phyloP scores from a whole-genome alignment of 495 filamentous ascomycete genomes.

The Hypomontagnella submonticulosa region DNA sequence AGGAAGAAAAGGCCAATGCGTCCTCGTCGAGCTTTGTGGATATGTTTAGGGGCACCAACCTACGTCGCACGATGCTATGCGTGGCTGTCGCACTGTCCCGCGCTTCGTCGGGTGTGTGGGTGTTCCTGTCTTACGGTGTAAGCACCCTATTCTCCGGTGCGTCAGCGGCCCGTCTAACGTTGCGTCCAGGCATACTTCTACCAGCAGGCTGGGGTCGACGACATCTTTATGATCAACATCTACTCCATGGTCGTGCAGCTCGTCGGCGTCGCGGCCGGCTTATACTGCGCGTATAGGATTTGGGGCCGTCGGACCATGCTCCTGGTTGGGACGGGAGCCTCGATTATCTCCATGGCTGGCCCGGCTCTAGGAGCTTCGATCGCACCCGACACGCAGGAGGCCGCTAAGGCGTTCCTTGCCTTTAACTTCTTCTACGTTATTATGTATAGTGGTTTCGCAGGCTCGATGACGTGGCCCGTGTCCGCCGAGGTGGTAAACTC shows the following conservation, averaged over 20 bases:
- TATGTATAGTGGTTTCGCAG: constrained; percentile 55
- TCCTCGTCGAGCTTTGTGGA: constrained; percentile 38
- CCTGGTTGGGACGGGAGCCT: constrained; percentile 56
- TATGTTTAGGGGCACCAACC: constrained; percentile 46
- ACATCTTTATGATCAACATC: constrained; percentile 45
- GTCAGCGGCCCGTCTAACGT: constrained; percentile 24
- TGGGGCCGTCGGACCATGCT: constrained; percentile 60
- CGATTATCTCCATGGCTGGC: constrained; percentile 51
- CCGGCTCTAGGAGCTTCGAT: constrained; percentile 42
- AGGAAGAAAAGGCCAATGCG: constrained; percentile 43
- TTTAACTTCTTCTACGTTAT: constrained; percentile 49
- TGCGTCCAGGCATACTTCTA: constrained; percentile 49
- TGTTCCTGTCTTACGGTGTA: constrained; percentile 48
- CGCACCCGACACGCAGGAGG: constrained; percentile 49
- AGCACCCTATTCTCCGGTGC: constrained; percentile 22
- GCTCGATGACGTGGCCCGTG: constrained; percentile 56
- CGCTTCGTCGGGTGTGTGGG: constrained; percentile 46
- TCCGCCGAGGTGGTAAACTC: constrained; percentile 53
- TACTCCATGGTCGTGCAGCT: constrained; percentile 58
- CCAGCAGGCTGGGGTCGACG: constrained; percentile 43
- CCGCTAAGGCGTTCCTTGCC: constrained; percentile 59
- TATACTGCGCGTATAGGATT: constrained; percentile 53
- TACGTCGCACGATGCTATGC: constrained; percentile 47
- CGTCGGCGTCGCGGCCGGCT: constrained; percentile 57
- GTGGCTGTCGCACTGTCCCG: constrained; percentile 39